Evolutionary conservation across 2,329 filamentous ascomycete species (phyloP), one percentile per base, ranked within the genome.

Genomic region (Ophiostoma triangulosporum): DNA sequence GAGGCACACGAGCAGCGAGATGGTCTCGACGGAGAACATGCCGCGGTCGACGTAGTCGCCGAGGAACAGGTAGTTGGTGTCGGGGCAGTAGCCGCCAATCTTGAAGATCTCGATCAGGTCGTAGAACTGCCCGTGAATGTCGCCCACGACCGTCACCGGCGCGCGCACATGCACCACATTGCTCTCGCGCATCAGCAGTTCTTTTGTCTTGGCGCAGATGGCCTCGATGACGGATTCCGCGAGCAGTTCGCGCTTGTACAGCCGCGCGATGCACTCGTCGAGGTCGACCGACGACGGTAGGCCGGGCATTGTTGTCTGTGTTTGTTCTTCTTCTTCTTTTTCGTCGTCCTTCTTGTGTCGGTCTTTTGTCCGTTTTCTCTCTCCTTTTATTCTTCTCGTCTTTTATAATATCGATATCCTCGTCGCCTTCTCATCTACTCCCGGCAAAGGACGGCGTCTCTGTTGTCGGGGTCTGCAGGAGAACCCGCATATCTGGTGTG

Each of bases 61-160:
- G 55, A 98, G 80, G 66, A 98, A 98, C 50, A 98, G 77, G 68
- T 98, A 98, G 67, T 98, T 98, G 50, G 93, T 98, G 68, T 98
- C 89, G 17, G 93, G 93, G 70, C 90, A 97, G 70, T 86, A 95
- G 54, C 93, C 93, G 56, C 93, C 93, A 63, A 98, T 98, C 69
- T 89, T 89, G 73, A 98, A 98, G 61, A 98, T 97, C 76, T 98
- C 93, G 60, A 98, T 93, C 72, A 98, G 81, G 69, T 98, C 93
- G 69, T 91, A 97, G 73, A 98, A 98, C 70, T 98, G 93, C 56
- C 93, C 93, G 69, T 98, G 93, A 61, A 98, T 98, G 68, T 98
- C 93, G 60, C 93, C 93, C 36, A 98, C 93, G 9, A 98, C 93
- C 15, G 93, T 98, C 56, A 98, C 88, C 2, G 93, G 93, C 31